Conservation (phyloP, 2,329 filamentous ascomycete species). For the Neofusicoccum sp. region DNA sequence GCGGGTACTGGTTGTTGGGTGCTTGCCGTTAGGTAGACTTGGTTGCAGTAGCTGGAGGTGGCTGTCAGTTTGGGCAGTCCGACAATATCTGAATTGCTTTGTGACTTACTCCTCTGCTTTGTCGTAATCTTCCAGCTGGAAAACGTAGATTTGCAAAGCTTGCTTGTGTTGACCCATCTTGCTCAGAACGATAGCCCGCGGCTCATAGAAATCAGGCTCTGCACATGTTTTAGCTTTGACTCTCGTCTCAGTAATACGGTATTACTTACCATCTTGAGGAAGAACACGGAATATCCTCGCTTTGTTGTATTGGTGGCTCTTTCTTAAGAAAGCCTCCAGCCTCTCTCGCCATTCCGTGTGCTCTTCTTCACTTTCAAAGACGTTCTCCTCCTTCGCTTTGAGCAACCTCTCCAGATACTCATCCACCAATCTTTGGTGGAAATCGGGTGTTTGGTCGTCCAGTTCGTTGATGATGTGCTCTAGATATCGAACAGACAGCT, state of each 20-base stretch:
- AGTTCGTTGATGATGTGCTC: conserved; percentile 90
- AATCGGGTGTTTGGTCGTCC: conserved; percentile 79
- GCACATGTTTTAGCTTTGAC: conserved; percentile 14
- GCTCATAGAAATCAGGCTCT: conserved; percentile 87
- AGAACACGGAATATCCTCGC: conserved; percentile 76
- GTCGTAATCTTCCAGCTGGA: conserved; percentile 80
- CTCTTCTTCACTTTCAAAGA: conserved; percentile 38
- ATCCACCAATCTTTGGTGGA: conserved; percentile 82
- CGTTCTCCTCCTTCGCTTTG: conserved; percentile 32
- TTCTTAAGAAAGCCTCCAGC: conserved; percentile 73
- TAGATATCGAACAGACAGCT: conserved; percentile 78
- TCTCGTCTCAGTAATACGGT: no score
- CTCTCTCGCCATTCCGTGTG: conserved; percentile 59
- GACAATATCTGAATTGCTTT: conserved; percentile 34
- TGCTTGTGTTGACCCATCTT: conserved; percentile 96
- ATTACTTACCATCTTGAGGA: conserved; percentile 70
- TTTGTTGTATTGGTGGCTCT: conserved; percentile 79
- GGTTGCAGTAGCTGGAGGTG: conserved; percentile 70
- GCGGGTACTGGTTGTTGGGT: conserved; percentile 32
- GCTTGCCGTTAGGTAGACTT: conserved; percentile 63
- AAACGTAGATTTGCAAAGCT: conserved; percentile 96
- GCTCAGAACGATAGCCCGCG: conserved; percentile 85
- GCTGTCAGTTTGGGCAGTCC: conserved; percentile 52
- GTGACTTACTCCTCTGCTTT: conserved; percentile 83
- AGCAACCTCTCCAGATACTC: conserved; percentile 63